Base-by-base conservation (phyloP, 78 protist species). In the slime mould (Dictyostelium discoideum) region DNA sequence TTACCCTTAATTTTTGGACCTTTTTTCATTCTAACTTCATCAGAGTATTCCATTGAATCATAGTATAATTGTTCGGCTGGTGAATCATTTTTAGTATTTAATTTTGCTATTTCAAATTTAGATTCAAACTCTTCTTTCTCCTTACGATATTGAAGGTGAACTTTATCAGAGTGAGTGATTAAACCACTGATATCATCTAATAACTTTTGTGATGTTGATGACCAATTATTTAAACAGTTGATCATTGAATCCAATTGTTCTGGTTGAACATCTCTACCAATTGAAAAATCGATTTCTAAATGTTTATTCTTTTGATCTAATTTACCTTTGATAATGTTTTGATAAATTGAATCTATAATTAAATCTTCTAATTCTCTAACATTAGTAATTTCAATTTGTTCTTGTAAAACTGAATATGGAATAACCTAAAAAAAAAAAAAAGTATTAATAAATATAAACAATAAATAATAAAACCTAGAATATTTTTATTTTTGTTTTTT, bases 351-450 rank as follows among this genome's bases (percentile, higher is more conserved):
- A 67, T 93, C 96, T 16, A 93, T 93, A 48, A 93, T 79, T 37
- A 93, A 77, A 77, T 93, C 96, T 80, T 93, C 96, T 72, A 93
- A 85, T 65, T 93, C 96, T 93, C 96, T 82, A 44, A 93, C 74
- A 73, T 86, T 87, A 5, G 44, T 9, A n/a, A 93, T 93, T 16
- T 79, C 96, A 39, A 93, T 57, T 42, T 86, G 86, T 44, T 82
- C 48, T 73, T 74, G 93, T 42, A 93, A 76, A 9, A 83, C 24
- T 24, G 92, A 37, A 57, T 93, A 93, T 50, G 88, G 88, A 60
- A 93, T 82, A 37, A 84, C 88, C 93, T 88, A 42, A n/a, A 65
- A 65, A n/a, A n/a, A 76, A 26, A 16, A 40, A 60, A 37, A 10
- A 18, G 14, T n/a, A 46, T 60, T n/a, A 73, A 26, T 9, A 20